These are phyloP conservation scores for Macroventuria anomochaeta DNA, from an alignment of 2,329 filamentous ascomycete species.

Conservation along the genomic window DNA sequence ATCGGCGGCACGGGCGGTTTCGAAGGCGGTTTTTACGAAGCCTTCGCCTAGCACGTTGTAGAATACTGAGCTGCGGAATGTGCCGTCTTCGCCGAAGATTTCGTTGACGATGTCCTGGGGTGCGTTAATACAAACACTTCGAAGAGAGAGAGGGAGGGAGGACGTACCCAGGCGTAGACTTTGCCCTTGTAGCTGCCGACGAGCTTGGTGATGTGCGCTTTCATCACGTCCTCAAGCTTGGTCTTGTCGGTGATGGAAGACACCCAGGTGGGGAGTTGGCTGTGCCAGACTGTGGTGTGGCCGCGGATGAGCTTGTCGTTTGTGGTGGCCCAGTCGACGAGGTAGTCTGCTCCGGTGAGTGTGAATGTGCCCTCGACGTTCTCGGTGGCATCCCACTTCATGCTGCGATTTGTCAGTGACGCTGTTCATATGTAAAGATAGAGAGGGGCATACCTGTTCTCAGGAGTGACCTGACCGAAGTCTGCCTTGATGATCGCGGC, in stretches of 20 bases:
- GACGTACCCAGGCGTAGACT: constrained; percentile 60
- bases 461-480: constrained; percentile 70
- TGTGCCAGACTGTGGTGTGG: constrained; percentile 55
- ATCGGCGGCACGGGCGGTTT: constrained; percentile 70
- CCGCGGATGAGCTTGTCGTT: constrained; percentile 21
- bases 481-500: constrained; percentile 62
- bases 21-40: constrained; percentile 74
- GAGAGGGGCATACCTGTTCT: constrained; percentile 58
- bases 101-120: constrained; percentile 27
- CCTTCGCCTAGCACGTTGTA: constrained; percentile 71
- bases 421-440: not conserved
- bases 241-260: constrained; percentile 59
- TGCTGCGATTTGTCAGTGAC: constrained; percentile 47
- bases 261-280: constrained; percentile 62
- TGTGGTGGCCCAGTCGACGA: constrained; percentile 17
- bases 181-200: constrained; percentile 68
- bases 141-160: constrained; percentile 18
- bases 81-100: constrained; percentile 60
- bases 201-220: constrained; percentile 66
- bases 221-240: constrained; percentile 62
- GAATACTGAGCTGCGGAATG: constrained; percentile 67
- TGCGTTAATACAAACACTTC: not conserved
- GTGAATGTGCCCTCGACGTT: constrained; percentile 59
- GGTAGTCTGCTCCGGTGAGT: constrained; percentile 54
- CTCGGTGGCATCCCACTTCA: constrained; percentile 71